Base-by-base conservation (phyloP, 345 rosid species). In the Tarenaya hassleriana region DNA sequence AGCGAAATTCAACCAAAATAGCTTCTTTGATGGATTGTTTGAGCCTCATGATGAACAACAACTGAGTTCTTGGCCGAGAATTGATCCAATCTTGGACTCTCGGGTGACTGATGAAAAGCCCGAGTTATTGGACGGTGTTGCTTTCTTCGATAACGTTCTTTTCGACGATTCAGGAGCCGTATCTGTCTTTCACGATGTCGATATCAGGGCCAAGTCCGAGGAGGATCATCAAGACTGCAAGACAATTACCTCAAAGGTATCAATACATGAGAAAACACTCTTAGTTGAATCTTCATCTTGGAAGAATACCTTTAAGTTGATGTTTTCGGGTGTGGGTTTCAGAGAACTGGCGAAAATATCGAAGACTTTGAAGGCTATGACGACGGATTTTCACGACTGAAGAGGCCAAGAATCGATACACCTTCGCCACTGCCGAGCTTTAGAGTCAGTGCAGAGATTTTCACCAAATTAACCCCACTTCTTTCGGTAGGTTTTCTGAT, bases 401-500 rank as follows among this genome's bases (percentile, higher is more conserved):
- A 85, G 56, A 76, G 85, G 72, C 71, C 83, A 14, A 65, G 95
- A 67, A 68, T 77, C 27, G 95, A 85, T 67, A 80, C 89, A 45
- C 68, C 84, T 41, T 77, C 86, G 5, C 75, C 95, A 15, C 65
- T 81, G 55, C 95, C 95, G n/a, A 72, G 89, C 58, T 86, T 83
- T 64, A 89, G 83, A 94, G 97, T 85, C 73, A 44, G 56, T 55
- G 43, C 24, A 15, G 40, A 24, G 5, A 10, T 19, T 8, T 5
- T 47, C 37, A 9, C 33, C 18, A 8, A n/a, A n/a, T n/a, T n/a
- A n/a, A n/a, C n/a, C n/a, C n/a, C n/a, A n/a, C n/a, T 15, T 14
- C 1, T 39, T 14, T 37, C 18, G 35, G 34, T 20, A 2, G 24
- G 14, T 4, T 12, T 55, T 21, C 27, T 40, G 19, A n/a, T 16